These are phyloP conservation scores for Lachancea mirantina DNA, from an alignment of 805 yeast genomes.

Conservation along the genomic window DNA sequence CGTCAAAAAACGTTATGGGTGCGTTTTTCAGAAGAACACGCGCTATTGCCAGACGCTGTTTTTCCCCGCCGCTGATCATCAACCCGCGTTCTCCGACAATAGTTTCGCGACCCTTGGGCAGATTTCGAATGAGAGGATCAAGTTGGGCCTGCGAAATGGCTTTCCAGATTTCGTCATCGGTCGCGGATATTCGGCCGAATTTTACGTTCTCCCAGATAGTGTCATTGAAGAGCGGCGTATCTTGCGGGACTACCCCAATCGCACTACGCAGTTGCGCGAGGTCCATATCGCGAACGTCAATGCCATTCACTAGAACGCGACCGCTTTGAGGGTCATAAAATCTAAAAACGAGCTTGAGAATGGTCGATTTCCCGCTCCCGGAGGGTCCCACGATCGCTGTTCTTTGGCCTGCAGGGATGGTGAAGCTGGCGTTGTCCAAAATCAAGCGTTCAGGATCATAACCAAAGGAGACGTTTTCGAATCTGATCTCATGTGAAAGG, in stretches of 20 bases:
- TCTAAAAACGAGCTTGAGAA: conserved; percentile 74
- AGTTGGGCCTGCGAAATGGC: conserved; percentile 69
- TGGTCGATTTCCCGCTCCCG: conserved; percentile 92
- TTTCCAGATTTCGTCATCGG: conserved; percentile 58
- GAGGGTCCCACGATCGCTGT: conserved; percentile 96
- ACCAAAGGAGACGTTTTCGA: conserved; percentile 90
- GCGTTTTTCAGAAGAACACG: conserved; percentile 79
- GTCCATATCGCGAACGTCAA: conserved; percentile 69
- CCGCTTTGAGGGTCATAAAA: conserved; percentile 83
- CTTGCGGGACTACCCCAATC: conserved; percentile 95
- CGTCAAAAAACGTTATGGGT: conserved; percentile 91
- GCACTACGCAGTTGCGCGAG: conserved; percentile 64
- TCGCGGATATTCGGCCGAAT: conserved; percentile 72
- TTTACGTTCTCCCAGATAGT: conserved; percentile 80
- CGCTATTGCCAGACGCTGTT: conserved; percentile 91
- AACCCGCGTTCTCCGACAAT: conserved; percentile 96
- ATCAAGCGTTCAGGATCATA: conserved; percentile 87
- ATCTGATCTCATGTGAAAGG: conserved; percentile 66
- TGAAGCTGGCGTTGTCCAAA: conserved; percentile 69
- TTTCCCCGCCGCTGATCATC: conserved; percentile 99
- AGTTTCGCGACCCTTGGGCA: conserved; percentile 82
- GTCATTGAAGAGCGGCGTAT: conserved; percentile 91
- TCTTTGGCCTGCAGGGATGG: conserved; percentile 83
- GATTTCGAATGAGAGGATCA: conserved; percentile 49
- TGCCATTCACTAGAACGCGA: conserved; percentile 77